Evolutionary conservation across 345 rosid species (phyloP).

Genomic region (Gossypium rotundifolium): DNA sequence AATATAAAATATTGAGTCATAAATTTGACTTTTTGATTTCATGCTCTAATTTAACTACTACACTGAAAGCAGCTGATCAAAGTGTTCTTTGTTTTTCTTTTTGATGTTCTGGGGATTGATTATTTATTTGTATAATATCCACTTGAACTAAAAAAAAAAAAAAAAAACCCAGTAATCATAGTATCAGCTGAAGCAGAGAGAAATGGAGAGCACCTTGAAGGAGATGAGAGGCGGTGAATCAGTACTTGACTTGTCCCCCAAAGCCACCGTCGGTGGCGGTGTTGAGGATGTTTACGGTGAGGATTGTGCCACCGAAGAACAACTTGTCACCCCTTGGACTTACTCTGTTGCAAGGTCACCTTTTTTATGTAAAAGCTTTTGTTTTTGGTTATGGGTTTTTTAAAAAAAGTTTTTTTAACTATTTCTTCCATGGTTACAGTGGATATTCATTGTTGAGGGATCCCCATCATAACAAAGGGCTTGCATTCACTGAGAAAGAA

Average conservation of each 20-base stretch:
- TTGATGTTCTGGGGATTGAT: not conserved
- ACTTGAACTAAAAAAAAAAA: not conserved
- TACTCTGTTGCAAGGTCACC: slow-evolving; percentile 69
- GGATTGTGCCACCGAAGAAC: slow-evolving; percentile 78
- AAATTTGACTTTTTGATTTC: not conserved
- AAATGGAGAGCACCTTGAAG: slow-evolving; percentile 60
- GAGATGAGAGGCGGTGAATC: slow-evolving; percentile 33
- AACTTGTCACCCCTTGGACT: slow-evolving; percentile 89
- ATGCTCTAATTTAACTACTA: not conserved
- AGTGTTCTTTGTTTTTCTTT: not conserved
- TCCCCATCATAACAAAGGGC: slow-evolving; percentile 91
- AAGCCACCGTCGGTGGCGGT: slow-evolving; percentile 57
- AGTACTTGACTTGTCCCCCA: slow-evolving; percentile 48
- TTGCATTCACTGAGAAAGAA: slow-evolving; percentile 75
- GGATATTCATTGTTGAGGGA: slow-evolving; percentile 78
- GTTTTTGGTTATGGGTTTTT: not conserved
- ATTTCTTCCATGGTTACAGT: slow-evolving; percentile 29
- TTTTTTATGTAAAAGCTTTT: not conserved
- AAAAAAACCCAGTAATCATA: not conserved
- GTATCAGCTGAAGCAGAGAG: not conserved
- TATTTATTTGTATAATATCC: not conserved
- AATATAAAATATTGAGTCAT: not conserved
- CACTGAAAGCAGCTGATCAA: not conserved
- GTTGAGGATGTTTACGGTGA: slow-evolving; percentile 76
- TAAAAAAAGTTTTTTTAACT: too few relatives aligned